Evolutionary conservation across 192 early-diverging fungal genomes (phyloP).

Genomic region (Lunasporangiospora selenospora): DNA sequence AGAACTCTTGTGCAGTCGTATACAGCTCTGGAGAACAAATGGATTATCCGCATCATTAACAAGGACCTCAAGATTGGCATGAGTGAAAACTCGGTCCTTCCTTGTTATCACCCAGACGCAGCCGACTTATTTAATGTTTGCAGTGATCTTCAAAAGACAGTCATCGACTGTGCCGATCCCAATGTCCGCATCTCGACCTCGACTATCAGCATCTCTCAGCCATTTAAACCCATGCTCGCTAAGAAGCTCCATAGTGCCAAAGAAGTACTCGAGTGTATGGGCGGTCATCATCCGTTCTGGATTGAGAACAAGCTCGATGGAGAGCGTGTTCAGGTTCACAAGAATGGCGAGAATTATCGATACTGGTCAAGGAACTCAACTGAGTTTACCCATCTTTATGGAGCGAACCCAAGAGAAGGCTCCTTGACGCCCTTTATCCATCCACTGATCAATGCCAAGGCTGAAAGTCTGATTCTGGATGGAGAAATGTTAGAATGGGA

Average conservation of each 20-base stretch:
- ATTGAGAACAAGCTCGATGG: conserved; percentile 88
- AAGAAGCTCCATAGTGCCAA: conserved; percentile 56
- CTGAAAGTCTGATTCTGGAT: conserved; percentile 75
- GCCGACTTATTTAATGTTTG: conserved; percentile 69
- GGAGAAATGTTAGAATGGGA: conserved; percentile 84
- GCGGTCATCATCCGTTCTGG: conserved; percentile 61
- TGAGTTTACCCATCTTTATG: conserved; percentile 77
- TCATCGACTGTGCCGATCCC: conserved; percentile 61
- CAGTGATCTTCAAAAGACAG: conserved; percentile 66
- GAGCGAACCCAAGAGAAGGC: conserved; percentile 58
- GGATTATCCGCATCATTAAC: conserved; percentile 78
- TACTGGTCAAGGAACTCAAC: conserved; percentile 70
- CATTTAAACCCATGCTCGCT: conserved; percentile 76
- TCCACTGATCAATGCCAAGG: conserved; percentile 53
- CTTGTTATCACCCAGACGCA: conserved; percentile 74
- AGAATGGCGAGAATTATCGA: conserved; percentile 52
- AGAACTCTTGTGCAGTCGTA: conserved; percentile 60
- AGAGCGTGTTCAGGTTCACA: conserved; percentile 77
- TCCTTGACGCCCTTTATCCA: conserved; percentile 64
- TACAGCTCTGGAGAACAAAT: conserved; percentile 74
- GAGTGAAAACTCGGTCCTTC: conserved; percentile 72
- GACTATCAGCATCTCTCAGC: conserved; percentile 59
- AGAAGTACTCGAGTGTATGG: conserved; percentile 55
- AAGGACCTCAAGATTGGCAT: conserved; percentile 80
- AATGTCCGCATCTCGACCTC: conserved; percentile 31